A percentile compares a stretch with the other conserved stretches of the same genome.
Conservation (phyloP, 2,329 filamentous ascomycete genomes). For the Podosphaera xanthii region DNA sequence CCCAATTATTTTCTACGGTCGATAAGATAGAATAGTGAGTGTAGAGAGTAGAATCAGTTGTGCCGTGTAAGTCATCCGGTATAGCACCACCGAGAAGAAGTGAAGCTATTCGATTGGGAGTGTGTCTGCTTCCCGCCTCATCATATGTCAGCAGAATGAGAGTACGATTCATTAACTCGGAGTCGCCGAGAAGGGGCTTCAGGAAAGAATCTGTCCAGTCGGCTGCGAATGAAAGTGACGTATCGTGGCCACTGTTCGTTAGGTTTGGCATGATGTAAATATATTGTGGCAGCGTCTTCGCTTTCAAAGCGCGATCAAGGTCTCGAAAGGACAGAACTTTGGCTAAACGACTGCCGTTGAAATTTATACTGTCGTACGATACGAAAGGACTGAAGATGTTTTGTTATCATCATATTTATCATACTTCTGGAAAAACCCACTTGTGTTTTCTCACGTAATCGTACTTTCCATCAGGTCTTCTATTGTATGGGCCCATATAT, state of each 20-base stretch:
- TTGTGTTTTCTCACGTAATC: slow-evolving; percentile 17
- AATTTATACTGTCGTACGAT: slow-evolving; percentile 30
- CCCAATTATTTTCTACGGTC: slow-evolving; percentile 22
- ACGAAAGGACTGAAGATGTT: slow-evolving; percentile 18
- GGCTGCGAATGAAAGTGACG: slow-evolving; percentile 26
- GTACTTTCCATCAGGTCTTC: slow-evolving; percentile 16
- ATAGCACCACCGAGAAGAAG: slow-evolving; percentile 32
- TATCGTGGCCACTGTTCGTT: slow-evolving; percentile 42
- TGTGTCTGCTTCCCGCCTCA: slow-evolving; percentile 28
- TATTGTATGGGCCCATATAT: slow-evolving; percentile 22
- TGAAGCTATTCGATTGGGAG: slow-evolving; percentile 29
- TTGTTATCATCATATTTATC: slow-evolving; percentile 1
- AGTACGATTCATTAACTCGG: slow-evolving; percentile 28
- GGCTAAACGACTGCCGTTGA: slow-evolving; percentile 26
- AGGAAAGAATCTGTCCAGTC: slow-evolving; percentile 29
- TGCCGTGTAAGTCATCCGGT: slow-evolving; percentile 23
- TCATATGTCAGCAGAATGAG: slow-evolving; percentile 35
- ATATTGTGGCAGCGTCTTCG: slow-evolving; percentile 38
- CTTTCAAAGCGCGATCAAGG: slow-evolving; percentile 34
- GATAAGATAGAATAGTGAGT: slow-evolving; percentile 23
- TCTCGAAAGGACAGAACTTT: slow-evolving; percentile 38
- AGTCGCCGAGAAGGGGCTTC: slow-evolving; percentile 26
- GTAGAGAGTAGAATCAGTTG: slow-evolving; percentile 26
- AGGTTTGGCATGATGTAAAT: slow-evolving; percentile 39
- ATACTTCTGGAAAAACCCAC: slow-evolving; percentile 5